These are phyloP conservation scores for Yamadazyma nakazawae DNA, from an alignment of 805 yeast species.

Conservation along the genomic window DNA sequence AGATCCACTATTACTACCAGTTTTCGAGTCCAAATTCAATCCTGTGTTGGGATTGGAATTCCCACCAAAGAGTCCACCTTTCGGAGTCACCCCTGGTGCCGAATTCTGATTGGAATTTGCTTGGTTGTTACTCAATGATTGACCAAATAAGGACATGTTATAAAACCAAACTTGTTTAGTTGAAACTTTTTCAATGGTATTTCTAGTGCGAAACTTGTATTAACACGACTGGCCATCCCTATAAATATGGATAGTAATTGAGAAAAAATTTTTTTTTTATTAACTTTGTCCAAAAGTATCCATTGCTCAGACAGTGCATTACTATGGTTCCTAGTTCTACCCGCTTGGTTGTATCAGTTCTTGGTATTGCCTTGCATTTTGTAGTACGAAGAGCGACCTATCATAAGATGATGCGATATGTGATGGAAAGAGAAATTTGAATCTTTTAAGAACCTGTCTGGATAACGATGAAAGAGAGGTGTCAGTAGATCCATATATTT, in stretches of 20 bases:
- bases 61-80: constrained; percentile 5
- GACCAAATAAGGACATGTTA: constrained; percentile 14
- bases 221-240: constrained; percentile 3
- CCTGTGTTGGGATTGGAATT: background rate
- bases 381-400: constrained; percentile 15
- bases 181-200: constrained; percentile 2
- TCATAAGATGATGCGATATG: constrained; percentile 40
- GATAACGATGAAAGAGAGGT: constrained; percentile 49
- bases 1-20: background rate
- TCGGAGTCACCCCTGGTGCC: background rate
- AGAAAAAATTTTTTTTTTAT: constrained; percentile 12
- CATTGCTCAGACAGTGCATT: constrained; percentile 69
- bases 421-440: constrained; percentile 45
- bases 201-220: background rate
- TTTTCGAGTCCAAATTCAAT: background rate
- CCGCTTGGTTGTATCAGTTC: constrained; percentile 8
- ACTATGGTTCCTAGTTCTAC: constrained; percentile 23
- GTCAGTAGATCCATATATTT: constrained; percentile 46
- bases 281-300: constrained; percentile 68
- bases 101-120: background rate
- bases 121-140: constrained; percentile 1
- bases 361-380: constrained; percentile 5
- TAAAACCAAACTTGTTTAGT: constrained; percentile 2
- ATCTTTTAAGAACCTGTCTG: constrained; percentile 51
- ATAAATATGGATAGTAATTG: background rate